Evolutionary conservation across 75 land plant species (phyloP).

Genomic region (Pinus tabuliformis): DNA sequence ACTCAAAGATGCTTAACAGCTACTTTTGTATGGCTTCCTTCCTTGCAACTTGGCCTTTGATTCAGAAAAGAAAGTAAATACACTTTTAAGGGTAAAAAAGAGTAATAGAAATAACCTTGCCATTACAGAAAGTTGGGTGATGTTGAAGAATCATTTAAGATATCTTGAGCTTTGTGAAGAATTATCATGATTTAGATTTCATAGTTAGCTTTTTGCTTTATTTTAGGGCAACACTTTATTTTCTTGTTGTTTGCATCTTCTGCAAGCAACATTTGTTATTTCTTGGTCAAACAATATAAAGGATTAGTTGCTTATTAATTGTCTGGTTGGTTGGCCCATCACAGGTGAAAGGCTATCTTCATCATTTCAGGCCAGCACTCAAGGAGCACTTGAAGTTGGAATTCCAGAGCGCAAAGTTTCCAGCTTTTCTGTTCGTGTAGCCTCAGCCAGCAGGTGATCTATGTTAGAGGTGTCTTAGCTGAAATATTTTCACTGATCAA

Average conservation of each 20-base stretch:
- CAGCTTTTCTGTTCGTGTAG: neutral
- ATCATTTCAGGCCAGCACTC: neutral
- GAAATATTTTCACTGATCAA: neutral
- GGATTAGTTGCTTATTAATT: neutral
- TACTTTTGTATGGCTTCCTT: too few relatives aligned
- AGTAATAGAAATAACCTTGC: neutral
- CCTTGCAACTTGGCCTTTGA: too few relatives aligned
- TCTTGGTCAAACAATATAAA: neutral
- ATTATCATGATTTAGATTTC: neutral
- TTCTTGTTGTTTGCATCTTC: neutral
- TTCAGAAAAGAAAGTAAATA: neutral
- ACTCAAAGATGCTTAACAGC: neutral
- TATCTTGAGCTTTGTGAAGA: too few relatives aligned
- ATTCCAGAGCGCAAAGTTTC: neutral
- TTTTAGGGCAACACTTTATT: neutral
- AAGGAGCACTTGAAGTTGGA: conserved; percentile 2
- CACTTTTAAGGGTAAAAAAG: neutral
- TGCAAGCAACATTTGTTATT: neutral
- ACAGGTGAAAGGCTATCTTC: conserved; percentile 6
- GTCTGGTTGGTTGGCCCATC: neutral
- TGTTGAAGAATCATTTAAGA: too few relatives aligned
- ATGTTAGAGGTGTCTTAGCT: neutral
- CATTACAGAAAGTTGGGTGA: neutral
- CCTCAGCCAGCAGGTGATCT: neutral
- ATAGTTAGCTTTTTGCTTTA: neutral